These are phyloP conservation scores for Camellia sinensis DNA, from an alignment of 148 eudicot genomes.

Conservation along the genomic window DNA sequence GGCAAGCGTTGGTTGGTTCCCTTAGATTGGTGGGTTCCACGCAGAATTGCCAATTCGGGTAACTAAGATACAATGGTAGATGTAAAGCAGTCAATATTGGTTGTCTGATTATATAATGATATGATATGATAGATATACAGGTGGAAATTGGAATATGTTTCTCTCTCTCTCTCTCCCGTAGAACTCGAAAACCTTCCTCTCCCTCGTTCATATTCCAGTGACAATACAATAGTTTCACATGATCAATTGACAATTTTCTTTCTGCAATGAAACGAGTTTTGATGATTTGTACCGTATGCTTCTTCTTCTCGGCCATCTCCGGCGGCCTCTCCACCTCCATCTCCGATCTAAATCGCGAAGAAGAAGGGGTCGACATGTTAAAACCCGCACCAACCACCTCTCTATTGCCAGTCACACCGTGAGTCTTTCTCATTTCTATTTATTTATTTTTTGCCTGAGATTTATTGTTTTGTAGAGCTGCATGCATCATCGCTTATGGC, in stretches of 20 bases:
- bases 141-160: too few relatives aligned
- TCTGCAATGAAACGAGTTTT: conserved; percentile 5
- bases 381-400: not conserved
- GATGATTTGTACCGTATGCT: not conserved
- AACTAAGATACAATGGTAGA: too few relatives aligned
- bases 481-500: not conserved
- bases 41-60: too few relatives aligned
- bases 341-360: not conserved
- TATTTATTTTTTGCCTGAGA: not conserved
- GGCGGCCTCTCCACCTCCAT: conserved; percentile 4
- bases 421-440: not conserved
- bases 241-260: not conserved
- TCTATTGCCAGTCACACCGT: conserved; percentile 13
- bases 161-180: not conserved
- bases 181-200: not conserved
- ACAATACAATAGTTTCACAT: not conserved
- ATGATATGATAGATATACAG: too few relatives aligned
- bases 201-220: too few relatives aligned
- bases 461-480: not conserved
- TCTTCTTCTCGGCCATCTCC: conserved; percentile 15
- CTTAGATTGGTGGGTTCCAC: not conserved
- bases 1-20: not conserved
- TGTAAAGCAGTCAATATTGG: not conserved
- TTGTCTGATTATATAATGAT: too few relatives aligned
- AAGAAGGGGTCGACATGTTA: not conserved